Percentiles rank a stretch among this genome's conserved stretches.
These are phyloP conservation scores for Polyporus tsugae DNA, from an alignment of 1,284 basidiomycete species.

Conservation along the genomic window DNA sequence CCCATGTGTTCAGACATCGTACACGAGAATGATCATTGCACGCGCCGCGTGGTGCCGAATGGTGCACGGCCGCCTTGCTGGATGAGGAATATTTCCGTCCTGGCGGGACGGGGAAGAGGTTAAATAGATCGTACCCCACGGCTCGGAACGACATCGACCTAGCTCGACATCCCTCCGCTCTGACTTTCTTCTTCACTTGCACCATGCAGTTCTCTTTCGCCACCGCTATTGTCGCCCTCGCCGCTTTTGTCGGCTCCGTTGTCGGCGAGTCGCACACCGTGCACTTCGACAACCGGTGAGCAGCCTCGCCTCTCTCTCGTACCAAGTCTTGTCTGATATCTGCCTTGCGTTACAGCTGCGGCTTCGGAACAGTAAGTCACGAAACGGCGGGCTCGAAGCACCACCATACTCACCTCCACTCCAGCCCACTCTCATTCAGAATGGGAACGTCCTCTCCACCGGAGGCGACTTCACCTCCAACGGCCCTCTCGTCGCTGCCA, in stretches of 20 bases:
- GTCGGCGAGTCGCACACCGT: conserved; percentile 48
- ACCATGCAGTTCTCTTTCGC: conserved; percentile 45
- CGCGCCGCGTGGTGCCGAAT: neutral
- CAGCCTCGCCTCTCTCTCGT: conserved; percentile 24
- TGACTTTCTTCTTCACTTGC: conserved; percentile 25
- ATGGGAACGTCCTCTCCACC: conserved; percentile 43
- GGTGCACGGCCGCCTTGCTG: neutral
- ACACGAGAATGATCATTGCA: neutral
- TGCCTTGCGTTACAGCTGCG: neutral
- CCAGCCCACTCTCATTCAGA: conserved; percentile 46
- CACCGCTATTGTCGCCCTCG: conserved; percentile 36
- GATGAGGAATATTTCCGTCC: neutral
- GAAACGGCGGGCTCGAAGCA: neutral
- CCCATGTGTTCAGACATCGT: neutral
- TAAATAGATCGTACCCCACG: neutral
- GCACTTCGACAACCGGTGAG: conserved; percentile 48
- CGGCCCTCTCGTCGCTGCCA: conserved; percentile 41
- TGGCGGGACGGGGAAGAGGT: neutral
- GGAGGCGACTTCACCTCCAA: conserved; percentile 43
- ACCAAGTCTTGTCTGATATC: conserved; percentile 1
- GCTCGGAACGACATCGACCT: neutral
- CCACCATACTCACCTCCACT: conserved; percentile 15
- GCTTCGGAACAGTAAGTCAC: conserved; percentile 4
- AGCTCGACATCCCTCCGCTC: neutral
- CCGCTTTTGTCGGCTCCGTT: conserved; percentile 37